Evolutionary conservation across 2,329 filamentous ascomycete species (phyloP).

Genomic region (Cercospora canescens): DNA sequence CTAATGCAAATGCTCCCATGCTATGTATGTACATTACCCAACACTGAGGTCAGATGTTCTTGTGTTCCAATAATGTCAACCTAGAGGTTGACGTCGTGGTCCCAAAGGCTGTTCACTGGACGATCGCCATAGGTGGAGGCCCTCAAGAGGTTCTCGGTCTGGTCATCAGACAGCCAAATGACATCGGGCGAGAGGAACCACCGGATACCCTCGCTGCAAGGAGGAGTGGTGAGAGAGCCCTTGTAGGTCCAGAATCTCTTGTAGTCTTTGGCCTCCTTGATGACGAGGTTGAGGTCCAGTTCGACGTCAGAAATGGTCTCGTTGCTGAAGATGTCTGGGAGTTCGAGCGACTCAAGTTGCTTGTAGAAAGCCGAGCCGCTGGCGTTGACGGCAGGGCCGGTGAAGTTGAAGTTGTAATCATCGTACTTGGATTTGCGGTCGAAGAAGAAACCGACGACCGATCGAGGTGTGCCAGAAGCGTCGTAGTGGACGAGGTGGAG

Average conservation of each 20-base stretch:
- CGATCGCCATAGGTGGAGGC: slow-evolving; percentile 49
- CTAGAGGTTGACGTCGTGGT: slow-evolving; percentile 10
- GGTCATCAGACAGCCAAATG: slow-evolving; percentile 44
- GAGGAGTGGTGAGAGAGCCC: slow-evolving; percentile 51
- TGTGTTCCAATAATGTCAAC: not conserved
- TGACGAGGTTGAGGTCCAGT: slow-evolving; percentile 37
- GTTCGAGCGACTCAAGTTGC: slow-evolving; percentile 34
- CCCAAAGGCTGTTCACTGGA: slow-evolving; percentile 40
- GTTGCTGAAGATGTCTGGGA: slow-evolving; percentile 19
- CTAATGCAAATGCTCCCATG: not conserved
- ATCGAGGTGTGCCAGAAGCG: slow-evolving; percentile 42
- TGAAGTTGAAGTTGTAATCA: slow-evolving; percentile 29
- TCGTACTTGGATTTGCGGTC: slow-evolving; percentile 35
- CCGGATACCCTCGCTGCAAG: slow-evolving; percentile 48
- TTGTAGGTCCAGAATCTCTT: slow-evolving; percentile 52
- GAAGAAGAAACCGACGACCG: slow-evolving; percentile 50
- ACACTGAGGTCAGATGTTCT: not conserved
- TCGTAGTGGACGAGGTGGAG: slow-evolving; percentile 53
- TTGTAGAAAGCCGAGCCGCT: slow-evolving; percentile 41
- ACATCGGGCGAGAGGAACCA: slow-evolving; percentile 48
- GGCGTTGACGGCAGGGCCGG: not conserved
- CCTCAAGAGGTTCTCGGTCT: slow-evolving; percentile 50
- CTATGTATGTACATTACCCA: not conserved
- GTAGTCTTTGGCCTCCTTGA: slow-evolving; percentile 43
- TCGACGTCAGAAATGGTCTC: slow-evolving; percentile 10